Conservation (phyloP, 163 green algal genomes). For the Chlamydomonas reinhardtii region DNA sequence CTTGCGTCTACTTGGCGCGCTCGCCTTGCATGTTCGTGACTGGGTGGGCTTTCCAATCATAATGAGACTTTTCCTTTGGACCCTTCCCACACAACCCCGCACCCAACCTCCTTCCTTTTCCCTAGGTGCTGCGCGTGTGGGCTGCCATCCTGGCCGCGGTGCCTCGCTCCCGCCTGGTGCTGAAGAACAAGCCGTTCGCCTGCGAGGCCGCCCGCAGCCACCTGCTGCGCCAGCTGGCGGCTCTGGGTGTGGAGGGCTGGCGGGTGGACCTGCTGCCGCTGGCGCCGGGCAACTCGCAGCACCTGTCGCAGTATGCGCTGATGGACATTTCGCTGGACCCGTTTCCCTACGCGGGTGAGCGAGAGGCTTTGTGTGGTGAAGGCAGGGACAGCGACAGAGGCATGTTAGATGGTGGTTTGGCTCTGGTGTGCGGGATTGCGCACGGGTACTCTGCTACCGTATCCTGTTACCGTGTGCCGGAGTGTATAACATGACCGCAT, state of each 20-base stretch:
- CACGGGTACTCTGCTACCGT: too few relatives aligned
- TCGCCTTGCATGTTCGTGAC: too few relatives aligned
- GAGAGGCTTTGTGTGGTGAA: too few relatives aligned
- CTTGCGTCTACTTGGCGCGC: too few relatives aligned
- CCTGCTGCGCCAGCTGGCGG: constrained; percentile 58
- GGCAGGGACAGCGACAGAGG: too few relatives aligned
- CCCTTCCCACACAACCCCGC: neutral
- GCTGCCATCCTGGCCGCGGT: constrained; percentile 77
- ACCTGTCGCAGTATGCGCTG: constrained; percentile 88
- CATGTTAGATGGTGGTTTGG: too few relatives aligned
- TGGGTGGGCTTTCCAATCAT: too few relatives aligned
- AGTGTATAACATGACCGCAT: too few relatives aligned
- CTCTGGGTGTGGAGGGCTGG: constrained; percentile 72
- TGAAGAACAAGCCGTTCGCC: constrained; percentile 98
- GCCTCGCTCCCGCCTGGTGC: constrained; percentile 86
- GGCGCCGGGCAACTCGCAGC: constrained; percentile 78
- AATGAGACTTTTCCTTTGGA: too few relatives aligned
- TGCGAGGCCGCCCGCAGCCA: constrained; percentile 73
- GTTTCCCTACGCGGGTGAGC: constrained; percentile 92
- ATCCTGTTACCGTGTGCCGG: too few relatives aligned
- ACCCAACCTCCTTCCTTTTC: neutral
- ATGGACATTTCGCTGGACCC: constrained; percentile 97
- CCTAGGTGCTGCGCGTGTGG: constrained; percentile 84
- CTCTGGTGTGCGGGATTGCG: too few relatives aligned
- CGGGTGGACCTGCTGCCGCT: constrained; percentile 95